Base-by-base conservation (phyloP, 2,329 filamentous ascomycete species). In the Fusarium chuoi region DNA sequence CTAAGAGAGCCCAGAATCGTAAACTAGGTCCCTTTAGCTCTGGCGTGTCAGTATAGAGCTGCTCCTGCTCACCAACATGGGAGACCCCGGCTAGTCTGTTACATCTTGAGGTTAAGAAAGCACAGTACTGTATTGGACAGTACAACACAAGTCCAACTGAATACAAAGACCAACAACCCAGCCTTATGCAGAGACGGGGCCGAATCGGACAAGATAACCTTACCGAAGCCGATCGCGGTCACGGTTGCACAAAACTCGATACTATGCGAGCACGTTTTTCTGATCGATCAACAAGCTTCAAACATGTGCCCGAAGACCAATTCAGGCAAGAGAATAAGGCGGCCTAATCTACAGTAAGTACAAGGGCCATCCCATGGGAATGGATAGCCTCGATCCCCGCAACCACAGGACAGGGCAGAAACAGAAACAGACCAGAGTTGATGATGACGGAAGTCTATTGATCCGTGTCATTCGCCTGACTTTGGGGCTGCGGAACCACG, bases 1-100 rank as follows among this genome's bases (percentile, higher is more conserved):
- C 71, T 59, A 42, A 42, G 41, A 62, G 51, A 72, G 71, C 49
- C 71, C 62, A 65, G 71, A 74, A 71, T 74, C 71, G 57, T 65
- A 41, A 24, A 58, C 71, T 68, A 74, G 24, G 49, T 35, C 22
- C 26, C 22, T 64, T 64, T 71, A 64, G 62, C 62, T 58, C 39
- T 48, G 45, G 48, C 58, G 46, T 44, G 39, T 35, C 46, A 45
- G 26, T 35, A n/a, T 39, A 45, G 28, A 68, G 28, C 54, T 61
- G 41, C 35, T 67, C 54, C 22, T 42, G 15, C 51, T 55, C 28
- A 57, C 52, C 36, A 30, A 26, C 57, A 65, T 51, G 56, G 56
- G 60, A 65, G 41, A 26, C 62, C 55, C 65, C 52, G 36, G 46
- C 45, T 62, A 55, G 64, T 55, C 38, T 57, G 51, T 69, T 36